Conservation (phyloP, 345 rosid genomes). For the Orychophragmus violaceus region DNA sequence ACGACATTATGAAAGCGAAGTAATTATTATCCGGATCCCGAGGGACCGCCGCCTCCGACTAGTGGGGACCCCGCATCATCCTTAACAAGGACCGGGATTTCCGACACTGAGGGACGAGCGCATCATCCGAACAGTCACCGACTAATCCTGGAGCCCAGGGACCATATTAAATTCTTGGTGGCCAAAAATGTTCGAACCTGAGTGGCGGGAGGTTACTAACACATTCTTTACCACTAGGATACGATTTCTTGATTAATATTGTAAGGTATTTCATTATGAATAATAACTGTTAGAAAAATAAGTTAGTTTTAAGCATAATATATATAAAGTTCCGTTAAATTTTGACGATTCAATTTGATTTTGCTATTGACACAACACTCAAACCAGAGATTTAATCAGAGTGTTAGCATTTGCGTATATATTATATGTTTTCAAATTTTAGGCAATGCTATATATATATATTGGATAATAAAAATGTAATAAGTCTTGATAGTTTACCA, state of each 20-base stretch:
- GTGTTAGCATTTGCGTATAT: background rate
- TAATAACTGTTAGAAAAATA: background rate
- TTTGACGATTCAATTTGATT: background rate
- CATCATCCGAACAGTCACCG: no score
- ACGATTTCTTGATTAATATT: no score
- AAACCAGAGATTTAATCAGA: background rate
- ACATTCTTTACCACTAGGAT: no score
- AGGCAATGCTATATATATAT: background rate
- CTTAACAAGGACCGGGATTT: no score
- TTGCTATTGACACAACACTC: background rate
- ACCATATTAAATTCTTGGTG: no score
- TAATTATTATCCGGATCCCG: background rate
- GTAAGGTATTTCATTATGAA: background rate
- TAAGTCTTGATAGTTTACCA: constrained; percentile 1
- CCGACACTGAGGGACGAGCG: no score
- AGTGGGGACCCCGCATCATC: no score
- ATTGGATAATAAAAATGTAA: background rate
- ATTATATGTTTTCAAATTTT: background rate
- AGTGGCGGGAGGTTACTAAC: no score
- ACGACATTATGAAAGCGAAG: background rate
- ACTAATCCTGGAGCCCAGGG: no score
- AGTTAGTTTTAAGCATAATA: background rate
- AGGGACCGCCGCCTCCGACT: no score
- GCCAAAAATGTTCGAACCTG: no score
- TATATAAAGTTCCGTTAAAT: background rate